Evolutionary conservation across 768 basidiomycete species (phyloP), one percentile per base, ranked within the genome.

Genomic region (Mycena chlorophos): DNA sequence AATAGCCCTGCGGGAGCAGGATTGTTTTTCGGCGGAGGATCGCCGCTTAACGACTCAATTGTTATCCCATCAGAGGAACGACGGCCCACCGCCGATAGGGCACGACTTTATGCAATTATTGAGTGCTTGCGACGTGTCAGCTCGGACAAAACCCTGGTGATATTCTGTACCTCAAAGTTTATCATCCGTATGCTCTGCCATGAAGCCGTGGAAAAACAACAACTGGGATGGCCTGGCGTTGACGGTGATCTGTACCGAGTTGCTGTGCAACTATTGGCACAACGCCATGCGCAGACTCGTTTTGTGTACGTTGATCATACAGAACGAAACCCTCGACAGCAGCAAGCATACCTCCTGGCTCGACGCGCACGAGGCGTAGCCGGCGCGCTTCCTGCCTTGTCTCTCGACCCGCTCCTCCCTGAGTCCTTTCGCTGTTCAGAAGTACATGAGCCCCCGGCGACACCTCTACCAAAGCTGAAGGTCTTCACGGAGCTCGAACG

Each of bases 131-230:
- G 26, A 17, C 8, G 13, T 12, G n/a, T 25, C 0, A 29, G 42
- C 17, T 23, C 34, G 4, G 37, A 51, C 23, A 23, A 27, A n/a
- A 51, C 14, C 13, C 26, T 40, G 2, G 3, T 51, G 3, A 25
- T 51, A 3, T 40, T 25, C 22, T 51, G 50, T 19, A 51, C 23
- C 4, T 51, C 50, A 4, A 51, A 51, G 38, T 19, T 26, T 23
- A n/a, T 51, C 29, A 51, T 51, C 4, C 50, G 50, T 14, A 5
- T 23, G 13, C 5, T 51, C 5, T 51, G 50, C 25, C 40, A 51
- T 40, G 13, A 20, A 13, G 50, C 50, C 17, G 37, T 23, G 20
- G 38, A 34, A 19, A 23, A 40, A 2, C 23, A 25, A 23, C 20
- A 23, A 17, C 14, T 51, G 10, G 50, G 50, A 3, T 51, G 50